Base-by-base conservation (phyloP, 768 basidiomycete genomes). In the Russula sp. region DNA sequence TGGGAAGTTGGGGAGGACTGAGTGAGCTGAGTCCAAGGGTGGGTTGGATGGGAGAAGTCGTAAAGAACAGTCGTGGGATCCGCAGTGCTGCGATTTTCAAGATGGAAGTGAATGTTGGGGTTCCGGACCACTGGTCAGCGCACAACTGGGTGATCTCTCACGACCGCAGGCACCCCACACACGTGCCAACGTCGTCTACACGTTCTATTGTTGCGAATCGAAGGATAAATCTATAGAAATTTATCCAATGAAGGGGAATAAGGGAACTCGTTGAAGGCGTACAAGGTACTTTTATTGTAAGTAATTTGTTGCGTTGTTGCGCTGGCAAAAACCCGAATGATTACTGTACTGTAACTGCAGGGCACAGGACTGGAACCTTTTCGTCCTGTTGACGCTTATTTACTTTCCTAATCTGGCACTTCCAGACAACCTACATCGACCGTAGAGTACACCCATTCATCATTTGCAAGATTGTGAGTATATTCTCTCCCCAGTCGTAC, bases 401-500 rank as follows among this genome's bases (percentile, higher is more conserved):
- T 69, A 57, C 36, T 16, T 60, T 64, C 59, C 62, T 13, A 57
- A 55, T 50, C 26, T 34, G 67, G 61, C 36, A 60, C 13, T 10
- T 16, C 18, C 20, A 49, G 26, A 62, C 64, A 48, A 24, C 32
- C 20, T 28, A 42, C 26, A 56, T 59, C 64, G 20, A 49, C 57
- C 28, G 60, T 26, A 57, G 13, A 50, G 14, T 26, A 49, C 22
- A 58, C 34, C 80, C 79, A 79, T 80, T 80, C 81, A 76, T 63
- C 65, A 76, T 76, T 74, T 73, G 57, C 74, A 81, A 79, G 75
- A 70, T 72, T 24, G 87, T 87, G 75, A 84, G 86, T 84, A 76
- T 68, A 56, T 62, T 20, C 51, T 63, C 70, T 60, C 34, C 63
- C 20, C 40, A 65, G 62, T 69, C 49, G 57, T 66, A 62, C 63